phyloP scores from a whole-genome alignment of 1,284 basidiomycete species.

The Acaromyces ingoldii region DNA sequence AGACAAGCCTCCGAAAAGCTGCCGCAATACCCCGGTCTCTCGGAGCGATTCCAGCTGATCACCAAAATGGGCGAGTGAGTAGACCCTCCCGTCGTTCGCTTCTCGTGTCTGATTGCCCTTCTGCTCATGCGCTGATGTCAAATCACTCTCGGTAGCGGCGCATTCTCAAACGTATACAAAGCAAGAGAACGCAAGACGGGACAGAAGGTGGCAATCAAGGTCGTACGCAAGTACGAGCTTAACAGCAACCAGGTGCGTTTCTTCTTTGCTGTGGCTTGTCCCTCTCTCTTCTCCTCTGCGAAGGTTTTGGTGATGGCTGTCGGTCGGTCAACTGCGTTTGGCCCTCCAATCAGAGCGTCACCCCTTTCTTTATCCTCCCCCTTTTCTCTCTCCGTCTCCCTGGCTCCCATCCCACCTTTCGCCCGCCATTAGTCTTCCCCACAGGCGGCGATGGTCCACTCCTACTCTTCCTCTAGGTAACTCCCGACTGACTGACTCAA shows the following conservation, averaged over 20 bases:
- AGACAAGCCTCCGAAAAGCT: conserved; percentile 37
- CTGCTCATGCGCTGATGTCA: background rate
- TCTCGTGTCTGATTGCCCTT: conserved; percentile 53
- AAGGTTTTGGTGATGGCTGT: no score
- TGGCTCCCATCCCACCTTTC: no score
- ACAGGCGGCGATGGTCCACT: no score
- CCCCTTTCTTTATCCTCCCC: conserved; percentile 33
- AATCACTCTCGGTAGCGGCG: conserved; percentile 57
- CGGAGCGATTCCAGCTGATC: conserved; percentile 41
- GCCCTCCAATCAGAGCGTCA: conserved; percentile 3
- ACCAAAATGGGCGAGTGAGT: conserved; percentile 46
- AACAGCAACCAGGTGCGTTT: conserved; percentile 85
- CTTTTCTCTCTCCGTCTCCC: no score
- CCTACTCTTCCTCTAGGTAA: no score
- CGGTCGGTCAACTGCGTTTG: no score
- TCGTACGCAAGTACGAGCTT: conserved; percentile 93
- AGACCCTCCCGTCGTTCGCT: conserved; percentile 5
- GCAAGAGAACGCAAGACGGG: conserved; percentile 73
- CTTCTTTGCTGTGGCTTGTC: background rate
- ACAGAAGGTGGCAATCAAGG: conserved; percentile 88
- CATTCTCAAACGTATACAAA: conserved; percentile 97
- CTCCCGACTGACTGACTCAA: no score
- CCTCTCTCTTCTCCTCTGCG: background rate
- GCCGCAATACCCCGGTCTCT: conserved; percentile 40
- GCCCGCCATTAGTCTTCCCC: no score